A percentile compares a stretch with the other conserved stretches of the same genome.
Evolutionary conservation across 495 filamentous ascomycete species (phyloP).

Genomic region (Xylaria palmicola): DNA sequence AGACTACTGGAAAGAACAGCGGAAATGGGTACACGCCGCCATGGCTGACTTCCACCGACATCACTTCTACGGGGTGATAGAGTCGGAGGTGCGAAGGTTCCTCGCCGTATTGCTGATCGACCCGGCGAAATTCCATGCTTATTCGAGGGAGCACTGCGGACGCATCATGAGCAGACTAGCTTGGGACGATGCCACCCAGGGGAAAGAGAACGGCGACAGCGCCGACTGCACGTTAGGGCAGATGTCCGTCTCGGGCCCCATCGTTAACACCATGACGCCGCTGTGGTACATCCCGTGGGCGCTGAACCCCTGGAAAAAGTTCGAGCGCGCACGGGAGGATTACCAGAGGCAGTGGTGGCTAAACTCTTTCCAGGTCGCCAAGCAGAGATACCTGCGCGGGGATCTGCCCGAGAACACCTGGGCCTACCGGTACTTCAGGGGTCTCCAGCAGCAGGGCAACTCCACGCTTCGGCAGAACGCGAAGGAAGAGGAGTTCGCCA

Average conservation of each 20-base stretch:
- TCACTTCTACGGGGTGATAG: constrained; percentile 50
- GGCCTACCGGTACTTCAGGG: constrained; percentile 47
- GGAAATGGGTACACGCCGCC: constrained; percentile 50
- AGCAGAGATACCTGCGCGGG: constrained; percentile 37
- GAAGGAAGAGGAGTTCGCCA: constrained; percentile 45
- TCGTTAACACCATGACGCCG: constrained; percentile 48
- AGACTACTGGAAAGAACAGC: constrained; percentile 47
- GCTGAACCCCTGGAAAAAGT: constrained; percentile 47
- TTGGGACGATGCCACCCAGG: constrained; percentile 48
- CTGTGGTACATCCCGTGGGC: constrained; percentile 39
- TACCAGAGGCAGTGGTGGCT: constrained; percentile 47
- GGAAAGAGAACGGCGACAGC: constrained; percentile 41
- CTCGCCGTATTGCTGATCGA: constrained; percentile 44
- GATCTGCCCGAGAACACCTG: constrained; percentile 43
- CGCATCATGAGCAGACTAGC: constrained; percentile 49
- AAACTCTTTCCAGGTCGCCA: constrained; percentile 39
- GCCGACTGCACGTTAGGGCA: constrained; percentile 46
- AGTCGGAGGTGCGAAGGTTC: constrained; percentile 43
- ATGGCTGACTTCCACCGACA: constrained; percentile 47
- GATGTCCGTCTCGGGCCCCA: constrained; percentile 49
- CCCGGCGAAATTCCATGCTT: constrained; percentile 43
- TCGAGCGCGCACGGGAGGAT: constrained; percentile 41
- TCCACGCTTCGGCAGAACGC: constrained; percentile 34
- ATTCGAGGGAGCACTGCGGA: constrained; percentile 46
- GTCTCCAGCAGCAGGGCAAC: constrained; percentile 40